phyloP scores from a whole-genome alignment of 169 alveolate species.

The Plasmodium inui region DNA sequence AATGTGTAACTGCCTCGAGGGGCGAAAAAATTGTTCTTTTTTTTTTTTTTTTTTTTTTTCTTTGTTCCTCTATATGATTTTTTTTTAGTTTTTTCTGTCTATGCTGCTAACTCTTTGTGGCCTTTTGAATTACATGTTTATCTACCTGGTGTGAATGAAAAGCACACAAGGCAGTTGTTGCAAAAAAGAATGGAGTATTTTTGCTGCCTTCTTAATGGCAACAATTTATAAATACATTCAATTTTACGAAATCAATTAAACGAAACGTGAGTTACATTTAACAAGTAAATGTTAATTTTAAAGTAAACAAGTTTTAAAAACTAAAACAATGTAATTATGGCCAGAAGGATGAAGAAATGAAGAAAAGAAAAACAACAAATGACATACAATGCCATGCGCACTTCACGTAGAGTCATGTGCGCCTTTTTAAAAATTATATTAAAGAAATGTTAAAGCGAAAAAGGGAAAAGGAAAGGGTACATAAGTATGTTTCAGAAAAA shows the following conservation, averaged over 20 bases:
- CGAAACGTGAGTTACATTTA: background rate
- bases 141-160: background rate
- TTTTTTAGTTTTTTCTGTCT: conserved; percentile 1
- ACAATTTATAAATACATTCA: background rate
- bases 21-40: background rate
- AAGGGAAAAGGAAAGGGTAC: background rate
- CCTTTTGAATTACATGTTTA: background rate
- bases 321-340: conserved; percentile 15
- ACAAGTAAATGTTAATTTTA: conserved; percentile 8
- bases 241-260: background rate
- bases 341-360: background rate
- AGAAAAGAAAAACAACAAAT: conserved; percentile 7
- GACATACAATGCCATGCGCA: background rate
- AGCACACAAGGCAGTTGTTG: background rate
- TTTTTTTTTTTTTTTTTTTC: conserved; percentile 19
- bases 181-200: background rate
- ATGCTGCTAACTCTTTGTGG: background rate
- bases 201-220: background rate
- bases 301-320: background rate
- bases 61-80: conserved; percentile 2
- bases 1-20: background rate
- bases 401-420: background rate
- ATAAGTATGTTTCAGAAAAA: background rate
- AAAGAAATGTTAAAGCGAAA: background rate
- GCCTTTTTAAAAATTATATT: background rate